Conservation (phyloP, 805 yeast genomes). For the Sugiyamaella qingdaonensis region DNA sequence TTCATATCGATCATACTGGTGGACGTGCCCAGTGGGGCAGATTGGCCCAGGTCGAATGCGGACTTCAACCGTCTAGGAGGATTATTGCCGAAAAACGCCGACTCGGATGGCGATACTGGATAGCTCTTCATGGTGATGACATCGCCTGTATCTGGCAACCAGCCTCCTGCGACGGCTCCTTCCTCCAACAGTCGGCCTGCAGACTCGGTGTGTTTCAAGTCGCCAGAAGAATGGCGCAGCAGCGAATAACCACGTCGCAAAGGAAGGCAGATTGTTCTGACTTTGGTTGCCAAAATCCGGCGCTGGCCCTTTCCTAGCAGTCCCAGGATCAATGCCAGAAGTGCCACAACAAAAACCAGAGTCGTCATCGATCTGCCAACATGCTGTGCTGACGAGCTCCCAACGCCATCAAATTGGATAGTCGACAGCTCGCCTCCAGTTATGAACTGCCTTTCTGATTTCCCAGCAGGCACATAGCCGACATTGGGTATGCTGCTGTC, state of each 20-base stretch:
- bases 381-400: background rate
- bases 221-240: background rate
- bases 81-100: background rate
- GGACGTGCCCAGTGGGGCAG: constrained; percentile 15
- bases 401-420: background rate
- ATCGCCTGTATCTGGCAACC: background rate
- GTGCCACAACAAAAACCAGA: constrained; percentile 6
- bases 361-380: background rate
- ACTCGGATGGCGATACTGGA: constrained; percentile 7
- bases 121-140: constrained; percentile 7
- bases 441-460: constrained; percentile 13
- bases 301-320: background rate
- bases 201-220: background rate
- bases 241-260: background rate
- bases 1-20: constrained; percentile 22
- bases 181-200: constrained; percentile 16
- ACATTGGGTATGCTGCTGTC: constrained; percentile 12
- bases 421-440: constrained; percentile 26
- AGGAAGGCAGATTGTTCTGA: background rate
- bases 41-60: background rate
- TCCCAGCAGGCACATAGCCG: constrained; percentile 21
- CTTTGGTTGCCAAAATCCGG: background rate
- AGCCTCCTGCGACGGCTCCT: constrained; percentile 1
- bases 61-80: constrained; percentile 10
- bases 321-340: background rate